A percentile compares a stretch with the other conserved stretches of the same genome.
Conservation (phyloP, 305 asterid genomes). For the Lippia alba region DNA sequence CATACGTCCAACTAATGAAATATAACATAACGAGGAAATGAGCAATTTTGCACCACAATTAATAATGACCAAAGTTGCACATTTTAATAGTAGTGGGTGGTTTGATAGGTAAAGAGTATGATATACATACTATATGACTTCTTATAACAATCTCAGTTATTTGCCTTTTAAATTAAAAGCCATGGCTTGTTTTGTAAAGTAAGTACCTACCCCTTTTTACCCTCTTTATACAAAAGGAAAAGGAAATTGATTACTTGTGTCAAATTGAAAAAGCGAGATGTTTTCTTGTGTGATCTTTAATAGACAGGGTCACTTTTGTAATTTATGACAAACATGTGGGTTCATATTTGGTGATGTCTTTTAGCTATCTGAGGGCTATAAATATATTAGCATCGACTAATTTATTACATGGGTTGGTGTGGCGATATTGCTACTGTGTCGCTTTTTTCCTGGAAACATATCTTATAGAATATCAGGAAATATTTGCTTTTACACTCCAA, state of each 20-base stretch:
- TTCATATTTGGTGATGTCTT: neutral
- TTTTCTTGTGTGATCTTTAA: constrained; percentile 33
- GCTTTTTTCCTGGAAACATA: too few species aligned
- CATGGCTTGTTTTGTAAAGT: constrained; percentile 29
- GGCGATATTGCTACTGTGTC: too few species aligned
- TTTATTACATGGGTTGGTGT: neutral
- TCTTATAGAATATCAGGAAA: too few species aligned
- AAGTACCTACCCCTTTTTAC: constrained; percentile 17
- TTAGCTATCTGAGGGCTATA: neutral
- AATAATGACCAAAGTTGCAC: too few species aligned
- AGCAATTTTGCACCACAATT: too few species aligned
- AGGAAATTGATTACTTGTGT: constrained; percentile 22
- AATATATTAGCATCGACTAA: neutral
- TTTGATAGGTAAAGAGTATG: too few species aligned
- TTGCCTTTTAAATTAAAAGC: constrained; percentile 26
- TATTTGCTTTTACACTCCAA: too few species aligned
- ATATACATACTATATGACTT: too few species aligned
- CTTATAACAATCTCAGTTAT: neutral
- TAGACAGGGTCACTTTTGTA: constrained; percentile 24
- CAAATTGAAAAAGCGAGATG: constrained; percentile 40
- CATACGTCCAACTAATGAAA: too few species aligned
- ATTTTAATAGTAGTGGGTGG: too few species aligned
- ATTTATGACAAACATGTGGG: neutral
- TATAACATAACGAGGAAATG: too few species aligned
- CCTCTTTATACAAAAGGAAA: constrained; percentile 5